phyloP scores from a whole-genome alignment of 2,329 filamentous ascomycete genomes.

The Aspergillus amoenus region DNA sequence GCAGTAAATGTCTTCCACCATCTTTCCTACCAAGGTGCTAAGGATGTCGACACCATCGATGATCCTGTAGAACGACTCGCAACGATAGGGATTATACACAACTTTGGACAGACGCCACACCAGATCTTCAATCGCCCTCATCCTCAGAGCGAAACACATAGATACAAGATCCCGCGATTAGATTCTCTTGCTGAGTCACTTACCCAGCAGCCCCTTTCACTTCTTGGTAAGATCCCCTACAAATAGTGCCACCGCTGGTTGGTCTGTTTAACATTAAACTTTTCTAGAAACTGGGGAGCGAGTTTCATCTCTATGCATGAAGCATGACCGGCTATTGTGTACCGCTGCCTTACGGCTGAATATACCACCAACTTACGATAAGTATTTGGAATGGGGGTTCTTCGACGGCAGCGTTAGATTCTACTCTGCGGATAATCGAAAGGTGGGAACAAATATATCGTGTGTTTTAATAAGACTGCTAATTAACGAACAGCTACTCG shows the following conservation, averaged over 20 bases:
- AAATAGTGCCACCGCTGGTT: not conserved
- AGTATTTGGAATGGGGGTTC: slow-evolving; percentile 94
- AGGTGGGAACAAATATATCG: slow-evolving; percentile 46
- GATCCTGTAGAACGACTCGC: slow-evolving; percentile 84
- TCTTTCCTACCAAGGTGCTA: slow-evolving; percentile 90
- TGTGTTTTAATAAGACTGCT: not conserved
- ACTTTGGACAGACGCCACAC: slow-evolving; percentile 95
- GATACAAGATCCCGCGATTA: slow-evolving; percentile 66
- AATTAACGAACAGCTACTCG: slow-evolving; percentile 56
- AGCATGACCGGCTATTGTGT: slow-evolving; percentile 78
- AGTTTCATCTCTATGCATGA: slow-evolving; percentile 74
- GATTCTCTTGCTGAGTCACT: slow-evolving; percentile 77
- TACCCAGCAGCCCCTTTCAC: slow-evolving; percentile 73
- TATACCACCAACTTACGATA: slow-evolving; percentile 81
- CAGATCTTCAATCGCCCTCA: slow-evolving; percentile 88
- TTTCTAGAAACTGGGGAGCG: slow-evolving; percentile 67
- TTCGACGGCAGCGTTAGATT: slow-evolving; percentile 91
- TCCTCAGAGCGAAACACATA: slow-evolving; percentile 68
- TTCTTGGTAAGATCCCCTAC: slow-evolving; percentile 57
- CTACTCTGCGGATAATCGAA: slow-evolving; percentile 79
- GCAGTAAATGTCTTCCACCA: slow-evolving; percentile 95
- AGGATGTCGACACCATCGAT: slow-evolving; percentile 84
- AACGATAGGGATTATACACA: slow-evolving; percentile 95
- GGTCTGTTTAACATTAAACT: not conserved
- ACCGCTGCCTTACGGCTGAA: slow-evolving; percentile 83